Percentiles rank a stretch among this genome's conserved stretches.
Evolutionary conservation across 2,329 filamentous ascomycete species (phyloP).

Genomic region (Penicillium glabrum): DNA sequence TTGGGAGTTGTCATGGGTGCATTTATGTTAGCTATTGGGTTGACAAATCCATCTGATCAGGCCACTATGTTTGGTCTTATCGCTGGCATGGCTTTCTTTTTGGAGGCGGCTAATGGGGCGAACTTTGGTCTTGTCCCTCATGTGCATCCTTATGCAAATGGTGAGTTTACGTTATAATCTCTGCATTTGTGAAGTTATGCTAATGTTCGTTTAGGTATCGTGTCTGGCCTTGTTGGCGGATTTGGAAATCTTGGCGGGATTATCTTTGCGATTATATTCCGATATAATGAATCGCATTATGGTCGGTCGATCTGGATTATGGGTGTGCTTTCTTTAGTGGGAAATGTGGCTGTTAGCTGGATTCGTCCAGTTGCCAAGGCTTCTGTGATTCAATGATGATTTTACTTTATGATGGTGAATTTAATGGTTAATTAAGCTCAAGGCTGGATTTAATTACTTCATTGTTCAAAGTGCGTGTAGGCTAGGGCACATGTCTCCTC

Average conservation of each 20-base stretch:
- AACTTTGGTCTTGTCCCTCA: conserved; percentile 87
- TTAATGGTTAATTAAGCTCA: neutral
- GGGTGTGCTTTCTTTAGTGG: conserved; percentile 68
- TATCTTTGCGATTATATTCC: conserved; percentile 79
- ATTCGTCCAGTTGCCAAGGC: conserved; percentile 58
- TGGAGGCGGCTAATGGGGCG: conserved; percentile 81
- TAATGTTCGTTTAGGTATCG: conserved; percentile 42
- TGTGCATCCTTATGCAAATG: conserved; percentile 80
- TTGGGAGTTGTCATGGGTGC: conserved; percentile 58
- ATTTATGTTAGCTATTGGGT: conserved; percentile 63
- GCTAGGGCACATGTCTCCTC: neutral
- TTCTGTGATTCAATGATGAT: conserved; percentile 38
- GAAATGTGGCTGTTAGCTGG: conserved; percentile 68
- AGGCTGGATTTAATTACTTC: neutral
- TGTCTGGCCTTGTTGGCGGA: conserved; percentile 77
- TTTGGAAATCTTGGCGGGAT: conserved; percentile 83
- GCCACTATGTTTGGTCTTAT: conserved; percentile 74
- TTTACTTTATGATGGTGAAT: neutral
- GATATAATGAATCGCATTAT: conserved; percentile 70
- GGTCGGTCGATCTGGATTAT: conserved; percentile 77
- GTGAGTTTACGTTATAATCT: conserved; percentile 38
- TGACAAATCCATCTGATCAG: conserved; percentile 61
- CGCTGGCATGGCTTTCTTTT: conserved; percentile 74
- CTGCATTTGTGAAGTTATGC: neutral
- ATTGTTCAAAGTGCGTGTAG: neutral